These are phyloP conservation scores for Vanrija pseudolonga DNA, from an alignment of 1,284 basidiomycete species.

Conservation along the genomic window DNA sequence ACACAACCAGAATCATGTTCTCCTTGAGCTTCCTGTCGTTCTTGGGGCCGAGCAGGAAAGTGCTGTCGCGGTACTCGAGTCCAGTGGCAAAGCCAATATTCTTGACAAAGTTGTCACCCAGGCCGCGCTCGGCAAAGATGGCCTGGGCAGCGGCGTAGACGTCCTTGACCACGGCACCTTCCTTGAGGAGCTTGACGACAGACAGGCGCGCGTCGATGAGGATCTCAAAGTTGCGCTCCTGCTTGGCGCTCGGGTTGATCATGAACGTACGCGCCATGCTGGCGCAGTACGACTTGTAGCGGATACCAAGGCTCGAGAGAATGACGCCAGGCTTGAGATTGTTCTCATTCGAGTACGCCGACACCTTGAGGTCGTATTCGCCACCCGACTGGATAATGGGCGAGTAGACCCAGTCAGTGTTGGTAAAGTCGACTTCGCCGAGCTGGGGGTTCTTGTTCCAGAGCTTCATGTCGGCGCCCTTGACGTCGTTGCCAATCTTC, in stretches of 20 bases:
- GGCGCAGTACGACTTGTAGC: slow-evolving; percentile 89
- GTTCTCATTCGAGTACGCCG: slow-evolving; percentile 78
- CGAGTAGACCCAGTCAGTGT: slow-evolving; percentile 88
- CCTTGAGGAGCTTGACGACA: slow-evolving; percentile 70
- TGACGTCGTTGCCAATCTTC: slow-evolving; percentile 79
- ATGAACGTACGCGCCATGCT: slow-evolving; percentile 92
- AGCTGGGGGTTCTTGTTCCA: slow-evolving; percentile 73
- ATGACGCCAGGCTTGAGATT: slow-evolving; percentile 88
- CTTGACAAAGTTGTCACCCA: slow-evolving; percentile 83
- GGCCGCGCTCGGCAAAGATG: slow-evolving; percentile 70
- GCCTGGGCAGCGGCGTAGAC: slow-evolving; percentile 73
- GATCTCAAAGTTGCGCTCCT: slow-evolving; percentile 80
- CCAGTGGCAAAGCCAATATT: slow-evolving; percentile 88
- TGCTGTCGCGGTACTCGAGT: slow-evolving; percentile 88
- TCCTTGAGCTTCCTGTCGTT: slow-evolving; percentile 66
- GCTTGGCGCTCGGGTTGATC: slow-evolving; percentile 83
- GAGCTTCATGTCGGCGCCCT: slow-evolving; percentile 81
- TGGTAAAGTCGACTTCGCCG: slow-evolving; percentile 76
- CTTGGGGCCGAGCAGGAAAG: slow-evolving; percentile 77
- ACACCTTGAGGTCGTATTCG: slow-evolving; percentile 84
- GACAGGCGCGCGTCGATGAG: slow-evolving; percentile 76
- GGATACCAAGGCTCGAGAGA: slow-evolving; percentile 79
- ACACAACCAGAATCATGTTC: slow-evolving; percentile 82
- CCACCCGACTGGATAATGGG: slow-evolving; percentile 94
- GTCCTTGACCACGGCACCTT: slow-evolving; percentile 73